Evolutionary conservation across 208 protist genomes (phyloP), one percentile per base, ranked within the genome.

Genomic region (Leishmania mexicana): DNA sequence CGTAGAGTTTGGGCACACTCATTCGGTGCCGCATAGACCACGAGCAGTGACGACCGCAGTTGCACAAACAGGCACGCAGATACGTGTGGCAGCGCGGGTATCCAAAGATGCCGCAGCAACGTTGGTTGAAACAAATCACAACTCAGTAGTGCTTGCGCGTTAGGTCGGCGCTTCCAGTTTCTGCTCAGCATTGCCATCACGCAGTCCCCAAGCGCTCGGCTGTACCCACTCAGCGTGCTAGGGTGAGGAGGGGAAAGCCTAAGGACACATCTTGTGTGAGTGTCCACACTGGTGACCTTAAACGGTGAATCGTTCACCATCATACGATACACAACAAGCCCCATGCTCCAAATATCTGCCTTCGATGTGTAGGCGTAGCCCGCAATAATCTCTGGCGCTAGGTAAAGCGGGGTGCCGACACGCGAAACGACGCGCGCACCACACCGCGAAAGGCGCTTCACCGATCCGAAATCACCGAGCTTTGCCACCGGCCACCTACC

Each of bases 281-380:
- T 89, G 5, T 84, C 81, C 40, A 91, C 38, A 35, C 60, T 86
- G 24, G 35, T 40, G 24, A 79, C 81, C 19, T 42, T 28, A 65
- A 94, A 95, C 4, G 93, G 93, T 8, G 88, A 35, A 11, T 57
- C 73, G 64, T 93, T 90, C 3, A 91, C 91, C 85, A 96, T 92
- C 40, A 96, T 40, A 8, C 83, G 64, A 87, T 94, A 95, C 49
- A 93, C 82, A 3, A 86, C 87, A 4, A 96, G 90, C 15, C 93
- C 93, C 51, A 96, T 81, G 67, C 91, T 92, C 93, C 93, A 96
- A 15, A 96, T 75, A 77, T 96, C 93, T 17, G 93, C 86, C 65
- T 94, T 92, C 28, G 87, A 85, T 15, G 91, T 93, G 78, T 95
- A 96, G 21, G 81, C 42, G 71, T 88, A 85, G 62, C 91, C 91